Conservation (phyloP, 352 stramenopile genomes). For the Phytophthora foliorum region DNA sequence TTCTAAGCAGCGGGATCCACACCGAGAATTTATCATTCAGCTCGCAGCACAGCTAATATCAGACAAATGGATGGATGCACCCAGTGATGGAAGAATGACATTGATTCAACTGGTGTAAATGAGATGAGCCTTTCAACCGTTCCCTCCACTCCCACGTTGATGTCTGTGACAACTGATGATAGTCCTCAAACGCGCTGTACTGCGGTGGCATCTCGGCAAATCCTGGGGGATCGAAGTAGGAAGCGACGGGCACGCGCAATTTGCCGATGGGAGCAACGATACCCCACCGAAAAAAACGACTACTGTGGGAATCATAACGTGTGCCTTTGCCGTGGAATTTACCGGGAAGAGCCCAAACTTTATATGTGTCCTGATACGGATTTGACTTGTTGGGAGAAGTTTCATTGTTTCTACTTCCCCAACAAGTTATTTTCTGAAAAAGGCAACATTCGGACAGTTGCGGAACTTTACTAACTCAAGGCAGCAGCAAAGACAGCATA, state of each 20-base stretch:
- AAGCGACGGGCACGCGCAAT: slow-evolving; percentile 22
- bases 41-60: slow-evolving; percentile 30
- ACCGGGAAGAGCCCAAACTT: slow-evolving; percentile 1
- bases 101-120: background rate
- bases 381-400: slow-evolving; percentile 38
- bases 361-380: slow-evolving; percentile 14
- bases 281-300: background rate
- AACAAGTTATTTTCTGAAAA: slow-evolving; percentile 14
- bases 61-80: slow-evolving; percentile 29
- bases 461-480: too few relatives aligned
- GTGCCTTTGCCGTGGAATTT: slow-evolving; percentile 19
- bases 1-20: slow-evolving; percentile 17
- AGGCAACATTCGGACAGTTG: background rate
- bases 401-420: slow-evolving; percentile 24
- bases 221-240: background rate
- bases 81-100: slow-evolving; percentile 7
- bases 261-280: slow-evolving; percentile 13
- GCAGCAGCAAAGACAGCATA: too few relatives aligned
- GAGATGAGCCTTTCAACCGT: background rate
- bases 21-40: slow-evolving; percentile 28
- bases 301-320: slow-evolving; percentile 23
- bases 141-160: background rate
- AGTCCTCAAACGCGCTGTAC: slow-evolving; percentile 14
- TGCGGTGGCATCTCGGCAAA: background rate
- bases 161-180: background rate